These are phyloP conservation scores for Dothistroma pini DNA, from an alignment of 2,329 filamentous ascomycete species.

Conservation along the genomic window DNA sequence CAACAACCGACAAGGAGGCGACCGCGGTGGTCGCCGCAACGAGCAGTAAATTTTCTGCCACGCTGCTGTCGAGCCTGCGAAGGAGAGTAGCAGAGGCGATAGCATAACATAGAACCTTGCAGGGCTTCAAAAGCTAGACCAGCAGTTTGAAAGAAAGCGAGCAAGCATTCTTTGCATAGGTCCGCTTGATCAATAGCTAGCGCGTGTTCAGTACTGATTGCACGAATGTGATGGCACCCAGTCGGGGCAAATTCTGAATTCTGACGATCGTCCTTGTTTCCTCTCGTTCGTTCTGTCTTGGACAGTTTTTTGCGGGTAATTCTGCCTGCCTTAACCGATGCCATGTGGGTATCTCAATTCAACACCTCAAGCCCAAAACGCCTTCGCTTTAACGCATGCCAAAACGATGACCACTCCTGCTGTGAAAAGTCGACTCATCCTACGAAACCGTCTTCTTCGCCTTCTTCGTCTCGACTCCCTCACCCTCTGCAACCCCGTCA, in stretches of 20 bases:
- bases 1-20: constrained; percentile 26
- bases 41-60: constrained; percentile 25
- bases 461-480: constrained; percentile 10
- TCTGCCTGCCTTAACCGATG: background rate
- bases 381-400: constrained; percentile 10
- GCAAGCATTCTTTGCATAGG: background rate
- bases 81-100: constrained; percentile 2
- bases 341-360: constrained; percentile 14
- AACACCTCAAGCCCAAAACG: constrained; percentile 4
- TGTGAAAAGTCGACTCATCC: background rate
- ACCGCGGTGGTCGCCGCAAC: constrained; percentile 31
- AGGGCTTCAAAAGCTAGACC: background rate
- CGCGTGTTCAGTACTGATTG: background rate
- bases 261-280: background rate
- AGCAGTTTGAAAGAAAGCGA: background rate
- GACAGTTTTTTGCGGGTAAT: background rate
- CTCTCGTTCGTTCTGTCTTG: background rate
- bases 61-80: background rate
- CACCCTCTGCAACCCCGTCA: constrained; percentile 27
- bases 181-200: background rate
- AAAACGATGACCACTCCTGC: no score
- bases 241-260: constrained; percentile 3
- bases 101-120: background rate
- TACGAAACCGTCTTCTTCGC: constrained; percentile 6
- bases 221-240: constrained; percentile 18